Evolutionary conservation across 202 grass and related monocot species (phyloP).

Genomic region (Carex arenaria): DNA sequence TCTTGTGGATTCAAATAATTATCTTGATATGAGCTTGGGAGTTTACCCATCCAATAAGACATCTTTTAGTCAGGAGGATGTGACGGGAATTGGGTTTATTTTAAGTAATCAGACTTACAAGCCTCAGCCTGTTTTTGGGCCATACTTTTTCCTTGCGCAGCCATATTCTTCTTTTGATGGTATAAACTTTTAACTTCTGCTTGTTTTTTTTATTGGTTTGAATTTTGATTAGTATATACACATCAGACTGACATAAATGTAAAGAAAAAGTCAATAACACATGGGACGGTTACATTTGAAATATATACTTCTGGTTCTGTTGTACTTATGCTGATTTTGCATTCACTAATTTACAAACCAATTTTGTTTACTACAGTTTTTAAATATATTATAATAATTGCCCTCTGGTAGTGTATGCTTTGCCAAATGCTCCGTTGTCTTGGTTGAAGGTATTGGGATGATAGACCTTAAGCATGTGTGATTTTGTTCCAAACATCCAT

Average conservation of each 20-base stretch:
- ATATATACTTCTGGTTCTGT: background rate
- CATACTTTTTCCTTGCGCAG: slow-evolving; percentile 57
- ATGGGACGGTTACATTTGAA: background rate
- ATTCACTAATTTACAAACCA: background rate
- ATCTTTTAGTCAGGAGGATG: slow-evolving; percentile 41
- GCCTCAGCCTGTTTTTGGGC: slow-evolving; percentile 27
- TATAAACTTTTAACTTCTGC: slow-evolving; percentile 23
- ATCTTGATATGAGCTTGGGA: slow-evolving; percentile 42
- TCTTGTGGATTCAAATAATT: slow-evolving; percentile 35
- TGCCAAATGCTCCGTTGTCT: background rate
- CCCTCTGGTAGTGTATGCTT: background rate
- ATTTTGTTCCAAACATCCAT: background rate
- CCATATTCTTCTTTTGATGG: slow-evolving; percentile 35
- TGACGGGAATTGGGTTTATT: slow-evolving; percentile 37
- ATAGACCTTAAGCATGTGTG: background rate
- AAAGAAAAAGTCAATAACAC: background rate
- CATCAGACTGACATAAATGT: background rate
- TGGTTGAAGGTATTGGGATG: background rate
- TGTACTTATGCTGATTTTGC: background rate
- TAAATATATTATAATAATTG: background rate
- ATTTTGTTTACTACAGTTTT: background rate
- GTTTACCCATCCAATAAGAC: slow-evolving; percentile 48
- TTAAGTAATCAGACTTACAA: slow-evolving; percentile 82
- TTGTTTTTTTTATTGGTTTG: background rate
- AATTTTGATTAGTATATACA: background rate